Conservation (phyloP, 78 protist species). For the Chrysochromulina parva region DNA sequence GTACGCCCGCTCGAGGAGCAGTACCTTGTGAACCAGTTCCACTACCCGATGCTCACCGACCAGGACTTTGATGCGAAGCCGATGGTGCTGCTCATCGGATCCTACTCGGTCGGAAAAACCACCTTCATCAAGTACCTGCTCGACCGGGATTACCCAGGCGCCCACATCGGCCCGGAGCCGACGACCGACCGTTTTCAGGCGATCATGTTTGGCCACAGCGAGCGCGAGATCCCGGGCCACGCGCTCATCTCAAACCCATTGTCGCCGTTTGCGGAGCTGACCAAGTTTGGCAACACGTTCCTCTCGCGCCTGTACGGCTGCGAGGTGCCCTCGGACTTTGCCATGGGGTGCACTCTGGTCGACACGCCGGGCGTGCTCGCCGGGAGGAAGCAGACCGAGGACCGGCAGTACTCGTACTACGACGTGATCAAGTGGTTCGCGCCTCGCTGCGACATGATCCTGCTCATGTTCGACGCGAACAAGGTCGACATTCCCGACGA, state of each 20-base stretch:
- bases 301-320: conserved; percentile 47
- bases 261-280: conserved; percentile 72
- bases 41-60: conserved; percentile 2
- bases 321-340: conserved; percentile 55
- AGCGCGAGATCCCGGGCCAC: conserved; percentile 75
- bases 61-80: conserved; percentile 50
- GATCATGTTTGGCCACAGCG: conserved; percentile 73
- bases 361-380: conserved; percentile 88
- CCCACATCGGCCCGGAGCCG: conserved; percentile 83
- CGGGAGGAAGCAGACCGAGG: conserved; percentile 69
- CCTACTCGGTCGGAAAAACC: conserved; percentile 55
- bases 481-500: conserved; percentile 87
- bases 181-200: conserved; percentile 88
- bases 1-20: background rate
- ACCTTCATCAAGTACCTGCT: conserved; percentile 50
- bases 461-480: conserved; percentile 85
- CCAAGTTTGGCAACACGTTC: conserved; percentile 70
- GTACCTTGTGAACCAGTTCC: background rate
- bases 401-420: background rate
- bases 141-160: conserved; percentile 14
- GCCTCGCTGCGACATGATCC: conserved; percentile 75
- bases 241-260: conserved; percentile 63
- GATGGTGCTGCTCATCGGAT: conserved; percentile 55
- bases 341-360: conserved; percentile 64
- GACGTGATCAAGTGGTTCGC: conserved; percentile 74